Conservation (phyloP, 352 stramenopile species). For the Phytophthora podocarpi region DNA sequence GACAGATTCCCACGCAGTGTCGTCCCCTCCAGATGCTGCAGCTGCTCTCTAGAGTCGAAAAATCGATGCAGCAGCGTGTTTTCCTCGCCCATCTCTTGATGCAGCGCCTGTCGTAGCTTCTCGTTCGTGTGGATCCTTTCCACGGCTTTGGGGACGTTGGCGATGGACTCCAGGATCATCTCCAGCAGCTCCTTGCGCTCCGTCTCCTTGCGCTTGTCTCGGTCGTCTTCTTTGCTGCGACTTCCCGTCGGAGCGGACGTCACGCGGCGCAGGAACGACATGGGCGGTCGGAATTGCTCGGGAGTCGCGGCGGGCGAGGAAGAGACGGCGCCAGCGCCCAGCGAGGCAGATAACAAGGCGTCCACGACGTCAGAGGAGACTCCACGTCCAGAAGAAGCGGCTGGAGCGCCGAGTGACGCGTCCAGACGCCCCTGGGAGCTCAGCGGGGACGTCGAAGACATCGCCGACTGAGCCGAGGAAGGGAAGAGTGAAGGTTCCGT, state of each 20-base stretch:
- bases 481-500: constrained; percentile 13
- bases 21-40: constrained; percentile 6
- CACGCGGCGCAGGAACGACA: constrained; percentile 45
- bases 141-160: constrained; percentile 71
- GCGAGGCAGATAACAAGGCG: constrained; percentile 1
- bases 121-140: constrained; percentile 75
- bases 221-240: constrained; percentile 28
- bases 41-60: constrained; percentile 33
- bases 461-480: constrained; percentile 20
- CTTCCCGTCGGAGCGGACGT: constrained; percentile 22
- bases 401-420: neutral
- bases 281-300: constrained; percentile 34
- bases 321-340: neutral
- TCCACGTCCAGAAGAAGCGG: neutral
- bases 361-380: neutral
- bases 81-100: constrained; percentile 61
- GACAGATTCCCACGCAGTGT: constrained; percentile 24
- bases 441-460: constrained; percentile 36
- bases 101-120: constrained; percentile 59
- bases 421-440: constrained; percentile 16
- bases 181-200: constrained; percentile 70
- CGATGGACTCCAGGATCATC: constrained; percentile 80
- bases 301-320: neutral
- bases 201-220: constrained; percentile 57
- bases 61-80: constrained; percentile 55